Evolutionary conservation across 2,329 filamentous ascomycete genomes (phyloP).

Genomic region (Sporothrix inflata): DNA sequence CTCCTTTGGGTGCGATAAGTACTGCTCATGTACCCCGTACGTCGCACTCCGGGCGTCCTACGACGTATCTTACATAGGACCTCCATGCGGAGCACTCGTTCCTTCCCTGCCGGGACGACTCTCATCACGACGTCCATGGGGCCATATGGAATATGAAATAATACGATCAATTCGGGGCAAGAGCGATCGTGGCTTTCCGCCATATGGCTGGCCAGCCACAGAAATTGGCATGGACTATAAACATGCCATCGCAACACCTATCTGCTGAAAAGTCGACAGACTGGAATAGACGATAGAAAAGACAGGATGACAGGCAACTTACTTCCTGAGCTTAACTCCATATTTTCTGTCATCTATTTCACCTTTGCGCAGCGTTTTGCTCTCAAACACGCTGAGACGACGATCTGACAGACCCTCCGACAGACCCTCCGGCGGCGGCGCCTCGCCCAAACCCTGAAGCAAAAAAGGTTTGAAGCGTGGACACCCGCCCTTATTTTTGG

Average conservation of each 20-base stretch:
- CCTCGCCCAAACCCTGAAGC: slow-evolving; percentile 27
- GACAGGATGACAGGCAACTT: not conserved
- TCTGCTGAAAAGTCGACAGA: not conserved
- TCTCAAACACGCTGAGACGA: slow-evolving; percentile 30
- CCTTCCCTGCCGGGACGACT: not conserved
- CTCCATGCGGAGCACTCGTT: slow-evolving; percentile 14
- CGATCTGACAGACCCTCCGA: slow-evolving; percentile 27
- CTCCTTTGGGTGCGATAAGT: not conserved
- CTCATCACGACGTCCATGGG: not conserved
- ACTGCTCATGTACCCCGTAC: not conserved
- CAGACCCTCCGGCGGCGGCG: slow-evolving; percentile 10
- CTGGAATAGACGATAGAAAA: not conserved
- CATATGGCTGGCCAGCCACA: not conserved
- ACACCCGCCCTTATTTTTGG: not conserved
- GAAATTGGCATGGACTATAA: not conserved
- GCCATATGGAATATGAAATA: not conserved
- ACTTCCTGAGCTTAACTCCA: not conserved
- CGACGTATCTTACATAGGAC: not conserved
- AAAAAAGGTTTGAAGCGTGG: slow-evolving; percentile 26
- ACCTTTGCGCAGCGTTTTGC: not conserved
- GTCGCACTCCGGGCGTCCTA: not conserved
- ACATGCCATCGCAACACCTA: not conserved
- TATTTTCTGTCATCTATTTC: not conserved
- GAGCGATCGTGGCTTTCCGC: not conserved
- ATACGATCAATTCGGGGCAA: not conserved